These are phyloP conservation scores for Fusarium succisae DNA, from an alignment of 2,329 filamentous ascomycete species.

Conservation along the genomic window DNA sequence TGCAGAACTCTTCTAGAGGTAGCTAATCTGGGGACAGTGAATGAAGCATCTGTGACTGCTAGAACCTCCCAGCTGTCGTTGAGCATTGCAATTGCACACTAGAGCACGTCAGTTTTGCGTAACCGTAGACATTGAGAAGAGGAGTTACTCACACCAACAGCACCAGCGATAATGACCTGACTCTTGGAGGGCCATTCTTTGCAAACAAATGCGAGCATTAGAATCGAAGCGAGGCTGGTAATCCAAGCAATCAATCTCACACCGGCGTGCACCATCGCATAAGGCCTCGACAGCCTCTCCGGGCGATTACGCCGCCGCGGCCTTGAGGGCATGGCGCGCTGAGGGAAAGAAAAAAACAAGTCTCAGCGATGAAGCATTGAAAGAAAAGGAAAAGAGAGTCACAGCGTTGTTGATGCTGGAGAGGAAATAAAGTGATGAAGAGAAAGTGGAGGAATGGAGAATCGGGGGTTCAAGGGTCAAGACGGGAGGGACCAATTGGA, in stretches of 20 bases:
- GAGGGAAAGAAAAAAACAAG: not conserved
- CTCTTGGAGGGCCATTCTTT: conserved; percentile 45
- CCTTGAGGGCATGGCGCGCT: conserved; percentile 28
- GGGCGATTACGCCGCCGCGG: conserved; percentile 12
- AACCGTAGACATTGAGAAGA: not conserved
- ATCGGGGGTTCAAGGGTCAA: not conserved
- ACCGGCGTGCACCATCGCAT: conserved; percentile 36
- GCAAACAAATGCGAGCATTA: conserved; percentile 46
- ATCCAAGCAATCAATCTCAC: conserved; percentile 46
- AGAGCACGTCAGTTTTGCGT: conserved; percentile 9
- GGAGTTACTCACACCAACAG: conserved; percentile 45
- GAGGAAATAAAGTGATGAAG: conserved; percentile 16
- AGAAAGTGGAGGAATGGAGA: conserved; percentile 23
- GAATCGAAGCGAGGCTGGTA: conserved; percentile 44
- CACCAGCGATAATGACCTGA: conserved; percentile 44
- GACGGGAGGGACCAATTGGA: conserved; percentile 6
- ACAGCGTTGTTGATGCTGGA: not conserved
- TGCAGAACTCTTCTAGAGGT: conserved; percentile 44
- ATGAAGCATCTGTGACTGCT: conserved; percentile 41
- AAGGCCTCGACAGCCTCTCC: conserved; percentile 20
- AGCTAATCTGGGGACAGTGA: conserved; percentile 41
- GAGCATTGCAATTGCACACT: conserved; percentile 48
- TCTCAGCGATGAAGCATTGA: conserved; percentile 18
- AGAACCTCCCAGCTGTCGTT: conserved; percentile 52
- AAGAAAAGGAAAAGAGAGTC: not conserved